A percentile compares a stretch with the other conserved stretches of the same genome.
Conservation (phyloP, 2,329 filamentous ascomycete species). For the Trichoderma simmonsii region DNA sequence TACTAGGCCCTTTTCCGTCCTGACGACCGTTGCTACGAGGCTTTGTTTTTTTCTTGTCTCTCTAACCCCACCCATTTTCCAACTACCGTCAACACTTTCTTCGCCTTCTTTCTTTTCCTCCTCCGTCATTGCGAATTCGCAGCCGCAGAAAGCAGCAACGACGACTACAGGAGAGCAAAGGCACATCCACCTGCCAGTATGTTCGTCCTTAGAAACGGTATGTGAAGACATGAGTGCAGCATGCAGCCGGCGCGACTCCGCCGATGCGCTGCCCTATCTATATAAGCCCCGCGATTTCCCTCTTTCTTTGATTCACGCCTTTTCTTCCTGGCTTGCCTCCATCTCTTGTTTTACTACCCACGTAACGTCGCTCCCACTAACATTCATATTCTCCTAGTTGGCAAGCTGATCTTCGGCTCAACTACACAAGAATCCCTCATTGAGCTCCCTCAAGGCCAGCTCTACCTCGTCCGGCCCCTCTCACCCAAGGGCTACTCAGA, state of each 20-base stretch:
- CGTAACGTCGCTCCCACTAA: neutral
- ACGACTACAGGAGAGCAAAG: slow-evolving; percentile 6
- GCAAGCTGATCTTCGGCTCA: slow-evolving; percentile 88
- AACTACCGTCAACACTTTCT: neutral
- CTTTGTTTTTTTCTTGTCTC: slow-evolving; percentile 3
- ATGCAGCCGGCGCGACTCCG: neutral
- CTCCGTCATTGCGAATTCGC: neutral
- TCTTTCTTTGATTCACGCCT: neutral
- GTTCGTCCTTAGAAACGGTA: slow-evolving; percentile 41
- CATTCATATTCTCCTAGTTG: slow-evolving; percentile 52
- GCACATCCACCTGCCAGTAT: slow-evolving; percentile 28
- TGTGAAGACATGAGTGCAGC: slow-evolving; percentile 22
- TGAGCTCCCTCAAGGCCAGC: slow-evolving; percentile 91
- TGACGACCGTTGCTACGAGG: slow-evolving; percentile 16
- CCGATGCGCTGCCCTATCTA: neutral
- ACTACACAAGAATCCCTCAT: slow-evolving; percentile 88
- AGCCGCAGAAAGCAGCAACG: neutral
- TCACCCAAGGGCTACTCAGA: slow-evolving; percentile 98
- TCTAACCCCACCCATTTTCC: neutral
- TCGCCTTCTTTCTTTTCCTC: neutral
- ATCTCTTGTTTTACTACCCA: neutral
- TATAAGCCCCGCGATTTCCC: neutral
- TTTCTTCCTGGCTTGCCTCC: neutral
- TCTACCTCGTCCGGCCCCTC: slow-evolving; percentile 91
- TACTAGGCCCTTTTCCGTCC: neutral